phyloP scores from a whole-genome alignment of 2,329 filamentous ascomycete genomes.

The Cordyceps cicadae region DNA sequence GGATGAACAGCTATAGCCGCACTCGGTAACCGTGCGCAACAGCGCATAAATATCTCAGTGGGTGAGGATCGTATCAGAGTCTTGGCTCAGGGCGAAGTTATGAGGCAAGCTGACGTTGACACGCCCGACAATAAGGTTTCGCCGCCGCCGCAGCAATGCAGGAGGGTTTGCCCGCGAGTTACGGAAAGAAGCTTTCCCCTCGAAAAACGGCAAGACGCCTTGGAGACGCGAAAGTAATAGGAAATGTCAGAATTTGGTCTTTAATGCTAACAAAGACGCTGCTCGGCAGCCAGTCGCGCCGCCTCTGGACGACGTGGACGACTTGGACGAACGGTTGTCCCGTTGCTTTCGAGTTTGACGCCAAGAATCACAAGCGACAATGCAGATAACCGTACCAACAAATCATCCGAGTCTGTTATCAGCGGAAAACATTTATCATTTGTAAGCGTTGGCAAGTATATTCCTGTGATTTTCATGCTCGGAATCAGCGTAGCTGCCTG shows the following conservation, averaged over 20 bases:
- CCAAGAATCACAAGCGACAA: background rate
- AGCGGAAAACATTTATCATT: background rate
- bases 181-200: background rate
- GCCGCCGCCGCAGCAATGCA: background rate
- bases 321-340: no score
- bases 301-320: background rate
- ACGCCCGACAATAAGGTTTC: background rate
- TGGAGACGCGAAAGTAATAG: background rate
- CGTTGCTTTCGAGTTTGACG: no score
- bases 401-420: background rate
- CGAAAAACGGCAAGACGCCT: no score
- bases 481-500: background rate
- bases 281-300: background rate
- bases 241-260: no score
- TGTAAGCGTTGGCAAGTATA: background rate
- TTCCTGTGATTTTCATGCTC: conserved; percentile 1
- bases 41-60: background rate
- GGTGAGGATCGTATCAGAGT: background rate
- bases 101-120: background rate
- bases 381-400: background rate
- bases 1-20: background rate
- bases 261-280: no score
- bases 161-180: background rate
- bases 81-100: background rate
- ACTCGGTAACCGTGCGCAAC: background rate